Base-by-base conservation (phyloP, 371 early-diverging fungal species). In the Coemansia sp. region DNA sequence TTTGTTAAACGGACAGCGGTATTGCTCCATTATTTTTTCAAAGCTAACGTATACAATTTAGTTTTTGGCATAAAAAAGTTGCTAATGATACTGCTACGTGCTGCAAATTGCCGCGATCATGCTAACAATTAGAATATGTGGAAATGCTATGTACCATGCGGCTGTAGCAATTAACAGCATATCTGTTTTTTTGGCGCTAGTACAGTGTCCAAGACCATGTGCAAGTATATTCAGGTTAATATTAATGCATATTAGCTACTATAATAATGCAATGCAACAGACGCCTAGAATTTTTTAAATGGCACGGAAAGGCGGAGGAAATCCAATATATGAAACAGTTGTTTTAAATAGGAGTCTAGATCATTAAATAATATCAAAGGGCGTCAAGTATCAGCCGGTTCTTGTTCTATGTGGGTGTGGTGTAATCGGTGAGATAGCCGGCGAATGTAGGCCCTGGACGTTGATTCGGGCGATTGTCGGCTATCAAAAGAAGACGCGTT, bases 331-430 rank as follows among this genome's bases (percentile, higher is more conserved):
- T 15, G n/a, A n/a, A n/a, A 44, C 13, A 44, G 6, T 17, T 17
- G 17, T 2, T 19, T 49, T 2, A 8, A 9, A n/a, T 5, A 19
- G 6, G 6, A 49, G 49, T n/a, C 17, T 49, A 9, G 17, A 3
- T 49, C 49, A n/a, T 17, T 9, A 26, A 51, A 28, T 29, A 41
- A 41, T 4, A 39, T 8, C 9, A 44, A 44, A 23, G 44, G 51
- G 6, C 32, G 29, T 40, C 21, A 55, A 2, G 54, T 23, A n/a
- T 53, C 63, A 0, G 64, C 58, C 0, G 59, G 40, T 11, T 71
- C 72, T 17, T 71, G 72, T 26, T 71, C 72, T 2, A 71, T 39
- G 15, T 63, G 63, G 1, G 72, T 67, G 39, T 71, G 12, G 19
- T 67, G 63, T 13, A 71, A 46, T 17, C 63, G 51, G 1, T 59